Evolutionary conservation across 768 basidiomycete species (phyloP), one percentile per base, ranked within the genome.

Genomic region (Tylopilus sp.): DNA sequence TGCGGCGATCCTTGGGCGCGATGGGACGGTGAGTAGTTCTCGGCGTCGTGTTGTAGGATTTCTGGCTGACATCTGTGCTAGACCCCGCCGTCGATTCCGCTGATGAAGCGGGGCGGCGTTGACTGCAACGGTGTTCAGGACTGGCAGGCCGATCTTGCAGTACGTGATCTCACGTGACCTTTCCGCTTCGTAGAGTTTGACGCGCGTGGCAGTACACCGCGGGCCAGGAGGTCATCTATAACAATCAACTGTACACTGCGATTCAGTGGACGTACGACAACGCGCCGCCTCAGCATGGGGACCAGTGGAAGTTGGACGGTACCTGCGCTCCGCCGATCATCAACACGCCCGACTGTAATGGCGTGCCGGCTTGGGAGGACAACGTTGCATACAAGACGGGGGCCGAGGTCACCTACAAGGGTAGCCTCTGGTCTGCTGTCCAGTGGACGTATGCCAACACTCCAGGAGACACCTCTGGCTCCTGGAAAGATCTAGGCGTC

Each of bases 261-360:
- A 60, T 4, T 7, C 69, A 68, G 10, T 68, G 67, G 69, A 60
- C 57, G 0, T 68, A 48, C 3, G 52, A 69, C 42, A 69, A 57
- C 1, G 46, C 48, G 0, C 69, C 67, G 0, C 36, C 48, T 1
- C 1, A 42, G 0, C 59, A 58, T 14, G 7, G 54, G 7, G 68
- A 57, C 4, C 58, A 61, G 13, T 70, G 66, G 68, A 21, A 19
- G 0, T 1, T 29, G 1, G 37, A 4, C 9, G 58, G 58, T 0
- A 24, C 5, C 7, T 67, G 66, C 12, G 4, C 24, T 7, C 66
- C 53, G 52, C 66, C 66, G 8, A 38, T 68, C 4, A 56, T 26
- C 24, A 70, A 70, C 25, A 29, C 57, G 50, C 68, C 30, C 1
- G 56, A 57, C 8, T 68, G 67, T 22, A 29, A 13, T 1, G 69